These are phyloP conservation scores for Zymoseptoria tritici DNA, from an alignment of 2,329 filamentous ascomycete species.

Conservation along the genomic window DNA sequence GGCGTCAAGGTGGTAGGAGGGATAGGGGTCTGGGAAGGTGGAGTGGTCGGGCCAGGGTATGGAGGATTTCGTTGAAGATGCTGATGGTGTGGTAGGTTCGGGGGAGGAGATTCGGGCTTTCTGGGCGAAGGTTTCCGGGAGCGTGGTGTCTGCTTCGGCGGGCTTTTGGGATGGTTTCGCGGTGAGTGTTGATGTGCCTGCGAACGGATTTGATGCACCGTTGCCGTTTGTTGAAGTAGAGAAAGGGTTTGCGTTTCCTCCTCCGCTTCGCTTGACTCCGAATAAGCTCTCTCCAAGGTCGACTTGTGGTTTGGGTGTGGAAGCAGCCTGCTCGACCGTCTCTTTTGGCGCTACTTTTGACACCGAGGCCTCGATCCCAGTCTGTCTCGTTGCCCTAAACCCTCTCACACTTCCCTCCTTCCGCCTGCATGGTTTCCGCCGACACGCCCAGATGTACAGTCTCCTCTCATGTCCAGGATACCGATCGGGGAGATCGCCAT, in stretches of 20 bases:
- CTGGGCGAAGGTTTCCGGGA: slow-evolving; percentile 27
- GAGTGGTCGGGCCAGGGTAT: slow-evolving; percentile 70
- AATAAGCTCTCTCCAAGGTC: slow-evolving; percentile 63
- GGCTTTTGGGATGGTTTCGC: slow-evolving; percentile 37
- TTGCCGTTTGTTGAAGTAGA: slow-evolving; percentile 26
- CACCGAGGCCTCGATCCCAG: slow-evolving; percentile 4
- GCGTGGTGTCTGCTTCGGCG: slow-evolving; percentile 16
- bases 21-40: slow-evolving; percentile 63
- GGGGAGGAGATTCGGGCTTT: slow-evolving; percentile 27
- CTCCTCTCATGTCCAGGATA: slow-evolving; percentile 84
- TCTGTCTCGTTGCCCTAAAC: slow-evolving; percentile 58
- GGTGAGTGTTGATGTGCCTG: slow-evolving; percentile 34
- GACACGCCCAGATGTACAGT: slow-evolving; percentile 79
- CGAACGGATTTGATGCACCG: slow-evolving; percentile 51
- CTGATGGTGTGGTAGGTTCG: slow-evolving; percentile 18
- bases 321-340: neutral
- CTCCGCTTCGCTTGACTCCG: slow-evolving; percentile 48
- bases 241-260: slow-evolving; percentile 49
- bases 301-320: slow-evolving; percentile 27
- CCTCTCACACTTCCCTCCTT: slow-evolving; percentile 75
- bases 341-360: slow-evolving; percentile 21
- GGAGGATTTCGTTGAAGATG: slow-evolving; percentile 20
- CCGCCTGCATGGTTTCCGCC: slow-evolving; percentile 67
- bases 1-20: slow-evolving; percentile 72
- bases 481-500: slow-evolving; percentile 78